Percentiles rank a stretch among this genome's conserved stretches.
phyloP scores from a whole-genome alignment of 2,329 filamentous ascomycete genomes.

The Cordyceps pruinosa region DNA sequence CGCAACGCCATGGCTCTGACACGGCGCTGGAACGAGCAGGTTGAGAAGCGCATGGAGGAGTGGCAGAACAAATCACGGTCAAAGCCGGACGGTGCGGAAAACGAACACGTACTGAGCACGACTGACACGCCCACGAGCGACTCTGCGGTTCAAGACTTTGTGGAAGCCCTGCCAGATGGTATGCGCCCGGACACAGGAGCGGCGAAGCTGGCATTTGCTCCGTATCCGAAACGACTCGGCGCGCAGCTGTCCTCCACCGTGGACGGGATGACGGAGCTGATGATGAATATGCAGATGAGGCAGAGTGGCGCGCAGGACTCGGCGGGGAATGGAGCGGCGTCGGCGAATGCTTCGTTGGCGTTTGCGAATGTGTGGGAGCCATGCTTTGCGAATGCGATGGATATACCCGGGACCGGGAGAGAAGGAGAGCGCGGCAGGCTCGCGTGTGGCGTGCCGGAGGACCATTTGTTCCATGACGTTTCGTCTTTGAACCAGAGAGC shows the following conservation, averaged over 20 bases:
- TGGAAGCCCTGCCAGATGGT: constrained; percentile 21
- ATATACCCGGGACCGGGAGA: constrained; percentile 12
- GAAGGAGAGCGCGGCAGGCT: constrained; percentile 12
- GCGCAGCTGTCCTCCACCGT: neutral
- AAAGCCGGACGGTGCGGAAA: constrained; percentile 32
- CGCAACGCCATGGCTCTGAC: constrained; percentile 48
- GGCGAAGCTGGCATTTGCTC: neutral
- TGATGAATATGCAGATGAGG: neutral
- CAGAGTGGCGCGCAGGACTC: neutral
- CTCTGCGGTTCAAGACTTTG: constrained; percentile 9
- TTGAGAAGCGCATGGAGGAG: constrained; percentile 33
- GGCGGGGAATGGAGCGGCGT: neutral
- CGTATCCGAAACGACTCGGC: constrained; percentile 2
- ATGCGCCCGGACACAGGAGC: neutral
- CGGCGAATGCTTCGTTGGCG: neutral
- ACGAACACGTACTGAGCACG: constrained; percentile 16
- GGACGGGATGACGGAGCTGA: neutral
- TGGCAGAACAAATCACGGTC: constrained; percentile 39
- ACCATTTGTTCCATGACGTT: constrained; percentile 46
- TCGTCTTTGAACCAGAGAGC: constrained; percentile 38
- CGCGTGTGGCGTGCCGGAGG: constrained; percentile 36
- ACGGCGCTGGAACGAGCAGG: constrained; percentile 40
- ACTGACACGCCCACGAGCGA: neutral
- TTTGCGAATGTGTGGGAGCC: neutral
- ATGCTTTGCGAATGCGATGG: constrained; percentile 15